A percentile compares a stretch with the other conserved stretches of the same genome.
phyloP scores from a whole-genome alignment of 2,329 filamentous ascomycete species.

The Aspergillus neotritici region DNA sequence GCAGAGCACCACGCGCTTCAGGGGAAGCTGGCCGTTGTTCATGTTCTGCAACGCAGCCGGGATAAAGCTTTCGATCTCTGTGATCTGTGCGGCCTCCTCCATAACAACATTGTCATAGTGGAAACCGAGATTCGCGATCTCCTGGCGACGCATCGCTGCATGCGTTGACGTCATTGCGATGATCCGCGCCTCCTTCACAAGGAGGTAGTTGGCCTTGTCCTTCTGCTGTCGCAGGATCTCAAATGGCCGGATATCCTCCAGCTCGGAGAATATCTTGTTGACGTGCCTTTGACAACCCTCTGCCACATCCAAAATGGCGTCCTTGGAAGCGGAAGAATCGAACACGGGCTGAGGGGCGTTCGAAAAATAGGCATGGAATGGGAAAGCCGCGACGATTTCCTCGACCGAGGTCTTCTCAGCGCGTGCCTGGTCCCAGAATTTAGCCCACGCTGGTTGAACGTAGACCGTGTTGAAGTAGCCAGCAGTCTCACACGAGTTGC shows the following conservation, averaged over 20 bases:
- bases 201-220: slow-evolving; percentile 92
- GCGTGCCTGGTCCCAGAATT: slow-evolving; percentile 65
- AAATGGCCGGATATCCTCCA: slow-evolving; percentile 90
- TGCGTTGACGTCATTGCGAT: slow-evolving; percentile 99
- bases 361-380: slow-evolving; percentile 82
- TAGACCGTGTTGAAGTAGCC: slow-evolving; percentile 96
- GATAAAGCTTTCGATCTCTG: slow-evolving; percentile 94
- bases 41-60: slow-evolving; percentile 87
- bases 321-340: slow-evolving; percentile 58
- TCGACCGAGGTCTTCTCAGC: slow-evolving; percentile 52
- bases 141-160: slow-evolving; percentile 85
- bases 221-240: slow-evolving; percentile 83
- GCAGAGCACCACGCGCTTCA: slow-evolving; percentile 86
- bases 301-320: slow-evolving; percentile 67
- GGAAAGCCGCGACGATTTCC: slow-evolving; percentile 68
- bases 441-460: slow-evolving; percentile 79
- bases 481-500: slow-evolving; percentile 91
- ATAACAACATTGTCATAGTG: slow-evolving; percentile 97
- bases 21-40: slow-evolving; percentile 62
- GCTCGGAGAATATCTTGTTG: slow-evolving; percentile 79
- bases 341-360: slow-evolving; percentile 85
- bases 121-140: slow-evolving; percentile 88
- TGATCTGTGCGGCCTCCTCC: slow-evolving; percentile 98
- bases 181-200: slow-evolving; percentile 93
- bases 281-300: slow-evolving; percentile 85